Evolutionary conservation across 148 eudicot genomes (phyloP).

Genomic region (Chenopodium berlandieri): DNA sequence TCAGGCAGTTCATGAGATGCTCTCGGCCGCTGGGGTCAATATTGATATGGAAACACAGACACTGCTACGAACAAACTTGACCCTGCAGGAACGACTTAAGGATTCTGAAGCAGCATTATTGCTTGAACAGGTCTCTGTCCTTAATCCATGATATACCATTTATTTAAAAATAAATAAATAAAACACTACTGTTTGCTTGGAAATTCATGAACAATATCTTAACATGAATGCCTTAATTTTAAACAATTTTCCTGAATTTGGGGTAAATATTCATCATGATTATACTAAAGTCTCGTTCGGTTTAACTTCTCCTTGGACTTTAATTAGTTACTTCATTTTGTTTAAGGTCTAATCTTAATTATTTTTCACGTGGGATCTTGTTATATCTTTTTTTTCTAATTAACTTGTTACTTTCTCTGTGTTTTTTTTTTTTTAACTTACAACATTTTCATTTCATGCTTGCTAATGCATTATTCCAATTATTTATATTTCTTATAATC

Average conservation of each 20-base stretch:
- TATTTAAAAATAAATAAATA: not conserved
- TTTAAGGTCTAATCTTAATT: too few relatives aligned
- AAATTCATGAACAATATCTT: not conserved
- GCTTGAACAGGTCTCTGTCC: conserved; percentile 74
- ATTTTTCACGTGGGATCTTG: too few relatives aligned
- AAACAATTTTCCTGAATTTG: not conserved
- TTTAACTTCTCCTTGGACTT: not conserved
- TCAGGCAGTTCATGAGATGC: conserved; percentile 99
- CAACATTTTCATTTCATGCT: too few relatives aligned
- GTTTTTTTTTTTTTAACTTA: too few relatives aligned
- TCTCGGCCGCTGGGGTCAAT: conserved; percentile 85
- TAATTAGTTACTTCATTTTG: not conserved
- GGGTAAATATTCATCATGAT: not conserved
- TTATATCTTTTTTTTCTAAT: too few relatives aligned
- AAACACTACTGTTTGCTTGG: not conserved
- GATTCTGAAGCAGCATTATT: conserved; percentile 81
- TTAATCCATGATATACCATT: not conserved
- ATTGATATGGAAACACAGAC: conserved; percentile 82
- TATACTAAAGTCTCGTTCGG: not conserved
- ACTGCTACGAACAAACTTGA: conserved; percentile 64
- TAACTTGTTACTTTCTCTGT: too few relatives aligned
- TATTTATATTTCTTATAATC: too few relatives aligned
- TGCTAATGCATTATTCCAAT: too few relatives aligned
- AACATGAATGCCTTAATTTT: not conserved
- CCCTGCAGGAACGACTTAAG: conserved; percentile 80